Conservation (phyloP, 2,329 filamentous ascomycete species). For the Colletotrichum falcatum region DNA sequence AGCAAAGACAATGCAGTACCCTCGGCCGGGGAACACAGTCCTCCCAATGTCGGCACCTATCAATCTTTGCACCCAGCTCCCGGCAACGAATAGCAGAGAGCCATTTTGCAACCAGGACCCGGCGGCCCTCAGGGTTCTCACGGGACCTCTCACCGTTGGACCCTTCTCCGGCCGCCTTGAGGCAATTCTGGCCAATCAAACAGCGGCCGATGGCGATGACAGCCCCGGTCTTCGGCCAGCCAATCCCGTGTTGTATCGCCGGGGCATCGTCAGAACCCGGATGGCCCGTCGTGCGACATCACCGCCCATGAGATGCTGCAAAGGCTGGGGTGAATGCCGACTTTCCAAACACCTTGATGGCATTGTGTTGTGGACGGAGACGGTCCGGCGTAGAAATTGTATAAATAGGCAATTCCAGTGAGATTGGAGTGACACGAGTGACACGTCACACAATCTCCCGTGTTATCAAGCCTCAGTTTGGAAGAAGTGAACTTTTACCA, state of each 20-base stretch:
- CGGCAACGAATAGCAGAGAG: background rate
- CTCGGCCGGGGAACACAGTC: too few relatives aligned
- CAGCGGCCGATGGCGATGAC: conserved; percentile 34
- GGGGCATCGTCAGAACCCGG: conserved; percentile 30
- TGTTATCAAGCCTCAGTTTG: background rate
- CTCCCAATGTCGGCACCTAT: background rate
- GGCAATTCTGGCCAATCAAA: conserved; percentile 22
- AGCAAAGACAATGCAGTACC: background rate
- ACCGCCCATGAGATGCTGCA: background rate
- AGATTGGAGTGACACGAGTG: background rate
- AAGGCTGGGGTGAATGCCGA: background rate
- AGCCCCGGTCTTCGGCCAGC: conserved; percentile 17
- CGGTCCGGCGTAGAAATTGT: background rate
- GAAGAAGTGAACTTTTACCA: too few relatives aligned
- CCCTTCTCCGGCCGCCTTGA: conserved; percentile 9
- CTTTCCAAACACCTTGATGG: conserved; percentile 33
- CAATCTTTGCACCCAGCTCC: background rate
- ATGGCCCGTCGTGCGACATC: conserved; percentile 22
- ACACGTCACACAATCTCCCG: too few relatives aligned
- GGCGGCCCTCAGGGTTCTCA: conserved; percentile 31
- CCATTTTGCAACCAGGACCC: background rate
- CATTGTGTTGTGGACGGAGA: background rate
- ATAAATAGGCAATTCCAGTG: background rate
- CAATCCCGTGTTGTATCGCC: conserved; percentile 33
- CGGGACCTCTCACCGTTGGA: conserved; percentile 1